Percentiles rank a stretch among this genome's conserved stretches.
Evolutionary conservation across 2,329 filamentous ascomycete species (phyloP).

Genomic region (Penicillium sp.): DNA sequence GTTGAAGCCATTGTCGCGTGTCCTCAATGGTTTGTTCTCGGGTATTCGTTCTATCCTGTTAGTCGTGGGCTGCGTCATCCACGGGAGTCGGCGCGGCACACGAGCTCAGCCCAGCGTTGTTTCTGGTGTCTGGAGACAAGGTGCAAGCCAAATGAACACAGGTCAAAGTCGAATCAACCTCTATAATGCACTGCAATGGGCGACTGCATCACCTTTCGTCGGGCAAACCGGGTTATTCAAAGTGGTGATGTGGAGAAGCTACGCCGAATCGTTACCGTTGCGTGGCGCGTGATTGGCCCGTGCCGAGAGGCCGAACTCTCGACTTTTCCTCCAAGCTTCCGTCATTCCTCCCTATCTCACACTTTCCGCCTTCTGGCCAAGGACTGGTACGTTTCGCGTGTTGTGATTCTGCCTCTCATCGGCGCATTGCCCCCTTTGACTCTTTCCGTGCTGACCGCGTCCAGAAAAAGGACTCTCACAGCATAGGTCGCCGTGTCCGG

Average conservation of each 20-base stretch:
- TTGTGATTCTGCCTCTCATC: neutral
- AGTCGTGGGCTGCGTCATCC: constrained; percentile 19
- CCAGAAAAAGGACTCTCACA: constrained; percentile 30
- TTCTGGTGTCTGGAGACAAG: constrained; percentile 4
- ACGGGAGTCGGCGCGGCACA: constrained; percentile 24
- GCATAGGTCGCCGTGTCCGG: constrained; percentile 29
- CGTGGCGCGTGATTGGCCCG: constrained; percentile 41
- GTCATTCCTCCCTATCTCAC: constrained; percentile 39
- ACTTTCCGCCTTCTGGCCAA: constrained; percentile 32
- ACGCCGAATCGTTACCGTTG: constrained; percentile 21
- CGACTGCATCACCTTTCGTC: constrained; percentile 7
- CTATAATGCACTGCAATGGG: neutral
- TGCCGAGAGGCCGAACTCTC: constrained; percentile 36
- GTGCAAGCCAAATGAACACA: neutral
- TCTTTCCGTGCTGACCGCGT: constrained; percentile 6
- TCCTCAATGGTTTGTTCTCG: constrained; percentile 13
- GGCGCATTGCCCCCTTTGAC: constrained; percentile 1
- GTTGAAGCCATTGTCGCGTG: constrained; percentile 23
- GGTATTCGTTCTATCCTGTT: constrained; percentile 31
- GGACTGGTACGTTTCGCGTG: constrained; percentile 30
- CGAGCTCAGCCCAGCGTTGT: constrained; percentile 24
- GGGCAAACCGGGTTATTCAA: constrained; percentile 20
- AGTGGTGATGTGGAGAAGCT: constrained; percentile 28
- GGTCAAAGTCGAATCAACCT: neutral
- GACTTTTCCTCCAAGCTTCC: constrained; percentile 45